These are phyloP conservation scores for Penicillium mononematosum DNA, from an alignment of 495 filamentous ascomycete genomes.

Conservation along the genomic window DNA sequence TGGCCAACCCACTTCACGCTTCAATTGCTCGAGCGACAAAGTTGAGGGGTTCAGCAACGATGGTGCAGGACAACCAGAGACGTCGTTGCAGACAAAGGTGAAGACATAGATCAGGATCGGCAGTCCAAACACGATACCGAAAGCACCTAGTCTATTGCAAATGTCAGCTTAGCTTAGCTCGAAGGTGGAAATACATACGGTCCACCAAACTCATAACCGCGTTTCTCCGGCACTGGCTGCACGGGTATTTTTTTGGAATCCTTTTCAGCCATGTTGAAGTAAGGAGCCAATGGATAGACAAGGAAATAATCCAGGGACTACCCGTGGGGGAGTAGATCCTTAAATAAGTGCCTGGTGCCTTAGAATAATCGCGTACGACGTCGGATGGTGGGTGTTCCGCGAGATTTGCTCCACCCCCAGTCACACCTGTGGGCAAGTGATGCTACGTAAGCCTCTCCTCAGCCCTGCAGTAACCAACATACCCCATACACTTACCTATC, in stretches of 20 bases:
- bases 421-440: not conserved
- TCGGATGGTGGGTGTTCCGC: constrained; percentile 22
- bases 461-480: not conserved
- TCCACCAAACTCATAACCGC: constrained; percentile 80
- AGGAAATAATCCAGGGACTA: not conserved
- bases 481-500: too few relatives aligned
- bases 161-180: constrained; percentile 21
- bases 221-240: constrained; percentile 46
- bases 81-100: constrained; percentile 86
- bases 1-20: constrained; percentile 78
- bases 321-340: constrained; percentile 1
- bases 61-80: constrained; percentile 86
- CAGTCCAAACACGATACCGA: constrained; percentile 71
- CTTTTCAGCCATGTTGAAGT: constrained; percentile 33
- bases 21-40: constrained; percentile 67
- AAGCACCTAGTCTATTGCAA: constrained; percentile 64
- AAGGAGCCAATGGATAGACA: constrained; percentile 4
- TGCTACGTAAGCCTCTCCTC: constrained; percentile 25
- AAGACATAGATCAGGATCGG: constrained; percentile 72
- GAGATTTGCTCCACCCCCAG: constrained; percentile 19
- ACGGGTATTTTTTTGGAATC: constrained; percentile 23
- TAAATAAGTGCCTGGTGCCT: constrained; percentile 15
- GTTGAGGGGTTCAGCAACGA: constrained; percentile 75
- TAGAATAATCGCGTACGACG: constrained; percentile 22
- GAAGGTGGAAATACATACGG: constrained; percentile 61